phyloP scores from a whole-genome alignment of 331 rosid genomes.

The Rosa hybrid region DNA sequence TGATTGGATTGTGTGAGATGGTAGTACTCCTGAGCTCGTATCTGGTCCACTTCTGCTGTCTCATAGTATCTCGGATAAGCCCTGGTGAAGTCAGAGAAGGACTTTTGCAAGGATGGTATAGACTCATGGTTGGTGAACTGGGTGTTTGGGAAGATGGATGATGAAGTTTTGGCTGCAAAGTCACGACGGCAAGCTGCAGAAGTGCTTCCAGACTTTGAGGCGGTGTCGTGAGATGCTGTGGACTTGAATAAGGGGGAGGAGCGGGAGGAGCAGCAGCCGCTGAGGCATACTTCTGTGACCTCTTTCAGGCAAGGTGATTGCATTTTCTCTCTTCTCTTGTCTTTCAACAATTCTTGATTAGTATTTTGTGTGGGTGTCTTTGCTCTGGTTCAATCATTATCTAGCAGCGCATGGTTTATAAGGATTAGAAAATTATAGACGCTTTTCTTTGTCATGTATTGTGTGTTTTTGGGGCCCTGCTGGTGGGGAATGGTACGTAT shows the following conservation, averaged over 20 bases:
- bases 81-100: constrained; percentile 60
- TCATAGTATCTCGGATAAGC: constrained; percentile 66
- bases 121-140: constrained; percentile 86
- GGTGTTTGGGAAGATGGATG: constrained; percentile 68
- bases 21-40: constrained; percentile 65
- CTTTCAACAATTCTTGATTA: background rate
- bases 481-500: constrained; percentile 5
- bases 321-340: constrained; percentile 30
- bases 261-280: constrained; percentile 57
- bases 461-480: background rate
- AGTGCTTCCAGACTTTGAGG: constrained; percentile 44
- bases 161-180: constrained; percentile 52
- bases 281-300: constrained; percentile 44
- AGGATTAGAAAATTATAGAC: background rate
- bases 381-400: constrained; percentile 5
- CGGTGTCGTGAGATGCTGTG: constrained; percentile 32
- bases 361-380: background rate
- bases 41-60: constrained; percentile 58
- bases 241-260: constrained; percentile 40
- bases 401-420: background rate
- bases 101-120: constrained; percentile 69
- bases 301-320: constrained; percentile 48
- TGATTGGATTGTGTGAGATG: constrained; percentile 61
- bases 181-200: constrained; percentile 62
- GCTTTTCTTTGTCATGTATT: constrained; percentile 14